Evolutionary conservation across 2,329 filamentous ascomycete species (phyloP), one percentile per base, ranked within the genome.

Genomic region (Phialemoniopsis sp.): DNA sequence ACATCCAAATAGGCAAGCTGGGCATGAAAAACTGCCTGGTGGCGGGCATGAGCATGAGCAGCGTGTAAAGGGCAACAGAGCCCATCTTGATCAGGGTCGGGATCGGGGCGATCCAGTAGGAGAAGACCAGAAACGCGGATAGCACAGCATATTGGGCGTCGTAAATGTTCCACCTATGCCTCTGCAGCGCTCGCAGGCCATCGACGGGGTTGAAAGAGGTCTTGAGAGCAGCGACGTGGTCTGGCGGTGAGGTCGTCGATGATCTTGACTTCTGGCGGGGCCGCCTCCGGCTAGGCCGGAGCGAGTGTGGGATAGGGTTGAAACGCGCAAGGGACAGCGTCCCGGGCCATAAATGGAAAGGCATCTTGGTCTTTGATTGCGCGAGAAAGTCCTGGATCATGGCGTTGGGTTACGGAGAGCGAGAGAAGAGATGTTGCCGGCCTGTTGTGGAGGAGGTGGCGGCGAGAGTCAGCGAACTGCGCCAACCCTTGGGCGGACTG

Each of bases 1-100:
- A 97, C 17, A 82, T 83, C 62, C 87, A 84, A 47, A 95, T 88
- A 7, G 88, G 85, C 43, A 93, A 72, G 38, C 89, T 89, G 9
- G 91, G 90, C 32, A 95, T 72, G 59, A 95, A 89, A 62, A 96
- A 95, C 61, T 97, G 91, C 47, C 88, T 78, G 4, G 90, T 94
- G 37, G 88, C 76, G 7, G 91, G 91, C 62, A 95, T 77, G 33
- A 91, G 70, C 30, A 95, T 70, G 26, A 89, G 79, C 49, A 80
- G 69, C 43, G 85, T 69, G 45, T 90, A 73, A 38, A 79, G 70
- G 2, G 82, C 73, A 13, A 88, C 75, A 32, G 85, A 78, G 35
- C 81, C 73, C 2, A 84, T 82, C 74, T 95, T 96, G 47, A 85
- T 66, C 40, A 91, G 62, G 0, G 89, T 85, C 2, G 89, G 89